Evolutionary conservation across 176 grass and related monocot genomes (phyloP), one percentile per base, ranked within the genome.

Genomic region (Elaeis guineensis): DNA sequence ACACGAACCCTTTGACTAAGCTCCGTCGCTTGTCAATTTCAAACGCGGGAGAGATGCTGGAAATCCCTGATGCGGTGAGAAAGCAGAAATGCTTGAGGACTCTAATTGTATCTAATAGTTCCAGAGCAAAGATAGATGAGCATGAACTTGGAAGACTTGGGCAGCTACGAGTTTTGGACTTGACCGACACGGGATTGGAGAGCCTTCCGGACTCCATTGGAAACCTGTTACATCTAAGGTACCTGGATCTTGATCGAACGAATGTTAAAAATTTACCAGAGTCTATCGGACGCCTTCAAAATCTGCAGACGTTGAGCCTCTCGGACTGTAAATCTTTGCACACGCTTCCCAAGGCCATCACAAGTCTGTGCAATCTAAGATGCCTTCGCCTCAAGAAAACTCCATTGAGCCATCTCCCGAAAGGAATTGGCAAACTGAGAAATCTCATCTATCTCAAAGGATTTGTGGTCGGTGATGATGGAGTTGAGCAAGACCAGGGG

Each of bases 211-310:
- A 74, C 62, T 96, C 80, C 21, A 79, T 96, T 59, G 75, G 77
- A 0, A 79, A 74, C 32, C 69, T 90, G 74, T 70, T 83, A 16
- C 86, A 90, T 73, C 44, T 96, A 72, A 96, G 92, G 55, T 85
- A 82, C 72, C 75, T 96, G 28, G 79, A 78, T 79, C 92, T 96
- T 77, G 87, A 96, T 32, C 64, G 66, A 69, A 87, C 92, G 50
- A 75, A 80, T n/a, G 67, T 90, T 61, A 71, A 59, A 59, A 75
- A 82, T 51, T 21, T 96, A 74, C 83, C 83, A 1, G 59, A 76
- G 15, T 69, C 72, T 5, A 74, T 30, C 2, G 73, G 78, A 6
- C 14, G 12, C 0, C 69, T 81, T 4, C 14, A 3, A 30, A 86
- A 72, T 14, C 63, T 86, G 26, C 55, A 73, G 19, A 79, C 17